These are phyloP conservation scores for Austroboletus niveus DNA, from an alignment of 1,284 basidiomycete genomes.

Conservation along the genomic window DNA sequence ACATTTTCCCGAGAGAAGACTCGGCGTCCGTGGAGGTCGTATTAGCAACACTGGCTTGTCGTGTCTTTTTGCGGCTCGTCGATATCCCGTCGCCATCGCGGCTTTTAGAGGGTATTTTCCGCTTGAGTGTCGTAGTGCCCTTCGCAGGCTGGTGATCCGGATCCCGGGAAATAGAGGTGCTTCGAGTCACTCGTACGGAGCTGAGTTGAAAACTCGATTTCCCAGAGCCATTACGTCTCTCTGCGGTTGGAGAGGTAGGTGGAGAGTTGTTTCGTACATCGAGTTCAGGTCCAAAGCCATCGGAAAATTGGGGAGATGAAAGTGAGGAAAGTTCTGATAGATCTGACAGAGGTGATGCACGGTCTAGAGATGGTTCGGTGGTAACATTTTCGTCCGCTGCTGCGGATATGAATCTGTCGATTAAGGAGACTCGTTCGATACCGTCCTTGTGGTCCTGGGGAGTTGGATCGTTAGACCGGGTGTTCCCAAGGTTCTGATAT, in stretches of 20 bases:
- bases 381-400: constrained; percentile 13
- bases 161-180: constrained; percentile 1
- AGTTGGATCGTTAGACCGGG: background rate
- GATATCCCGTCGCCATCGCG: constrained; percentile 10
- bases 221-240: background rate
- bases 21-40: background rate
- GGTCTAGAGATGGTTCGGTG: constrained; percentile 7
- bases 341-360: constrained; percentile 23
- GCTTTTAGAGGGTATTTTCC: constrained; percentile 12
- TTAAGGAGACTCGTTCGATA: constrained; percentile 23
- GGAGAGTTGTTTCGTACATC: constrained; percentile 13
- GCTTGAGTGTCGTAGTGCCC: constrained; percentile 14
- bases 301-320: constrained; percentile 22
- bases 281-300: background rate
- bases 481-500: background rate
- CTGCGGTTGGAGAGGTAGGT: constrained; percentile 18
- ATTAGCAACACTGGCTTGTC: background rate
- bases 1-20: constrained; percentile 1
- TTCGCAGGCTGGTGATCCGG: constrained; percentile 20
- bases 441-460: constrained; percentile 6
- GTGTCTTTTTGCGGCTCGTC: constrained; percentile 14
- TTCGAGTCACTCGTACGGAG: background rate
- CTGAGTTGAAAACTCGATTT: background rate
- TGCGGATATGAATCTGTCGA: constrained; percentile 31
- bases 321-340: constrained; percentile 31